Conservation (phyloP, 2,329 filamentous ascomycete species). For the Apiospora hydei region DNA sequence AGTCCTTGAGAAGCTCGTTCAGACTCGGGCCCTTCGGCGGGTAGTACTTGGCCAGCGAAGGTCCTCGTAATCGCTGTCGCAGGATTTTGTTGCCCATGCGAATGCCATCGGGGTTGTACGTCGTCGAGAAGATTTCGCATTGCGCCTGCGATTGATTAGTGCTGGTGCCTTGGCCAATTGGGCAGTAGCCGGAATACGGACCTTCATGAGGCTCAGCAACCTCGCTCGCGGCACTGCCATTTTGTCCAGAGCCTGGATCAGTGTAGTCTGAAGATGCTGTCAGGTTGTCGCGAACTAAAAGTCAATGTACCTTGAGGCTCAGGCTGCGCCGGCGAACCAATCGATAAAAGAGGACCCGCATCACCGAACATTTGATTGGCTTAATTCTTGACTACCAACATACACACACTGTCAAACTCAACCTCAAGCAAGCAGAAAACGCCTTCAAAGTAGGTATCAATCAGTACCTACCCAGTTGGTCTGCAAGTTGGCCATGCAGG, state of each 20-base stretch:
- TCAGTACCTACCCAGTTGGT: no score
- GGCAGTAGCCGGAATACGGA: constrained; percentile 44
- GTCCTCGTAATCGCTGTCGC: constrained; percentile 86
- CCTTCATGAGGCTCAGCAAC: constrained; percentile 80
- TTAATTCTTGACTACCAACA: constrained; percentile 7
- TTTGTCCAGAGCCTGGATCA: constrained; percentile 41
- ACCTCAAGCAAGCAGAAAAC: neutral
- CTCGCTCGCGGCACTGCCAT: constrained; percentile 70
- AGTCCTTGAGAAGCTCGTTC: constrained; percentile 76
- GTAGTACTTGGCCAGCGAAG: constrained; percentile 85
- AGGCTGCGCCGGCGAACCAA: neutral
- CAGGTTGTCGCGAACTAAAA: constrained; percentile 8
- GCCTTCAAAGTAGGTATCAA: no score
- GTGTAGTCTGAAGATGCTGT: neutral
- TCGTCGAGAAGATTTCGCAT: constrained; percentile 90
- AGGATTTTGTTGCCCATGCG: constrained; percentile 93
- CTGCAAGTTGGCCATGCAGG: no score
- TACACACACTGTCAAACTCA: neutral
- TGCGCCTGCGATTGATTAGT: constrained; percentile 66
- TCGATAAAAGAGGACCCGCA: neutral
- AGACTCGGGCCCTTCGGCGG: constrained; percentile 69
- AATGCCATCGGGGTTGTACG: constrained; percentile 83
- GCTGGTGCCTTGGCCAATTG: neutral
- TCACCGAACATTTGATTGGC: neutral
- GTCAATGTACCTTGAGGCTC: constrained; percentile 1